Conservation (phyloP, 2,329 filamentous ascomycete genomes). For the Alternaria ethzedia region DNA sequence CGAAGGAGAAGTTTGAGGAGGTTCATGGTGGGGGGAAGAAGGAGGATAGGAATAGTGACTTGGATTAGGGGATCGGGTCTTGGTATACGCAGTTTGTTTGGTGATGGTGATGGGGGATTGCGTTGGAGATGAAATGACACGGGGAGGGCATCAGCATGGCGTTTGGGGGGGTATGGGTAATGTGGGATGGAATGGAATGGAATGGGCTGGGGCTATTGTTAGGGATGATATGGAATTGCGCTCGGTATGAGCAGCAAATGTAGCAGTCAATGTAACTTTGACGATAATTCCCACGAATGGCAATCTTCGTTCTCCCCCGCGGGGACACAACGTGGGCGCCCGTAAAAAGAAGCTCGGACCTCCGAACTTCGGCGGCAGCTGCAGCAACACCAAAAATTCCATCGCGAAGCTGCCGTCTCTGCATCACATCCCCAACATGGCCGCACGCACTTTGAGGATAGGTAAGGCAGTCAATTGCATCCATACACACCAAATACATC, state of each 20-base stretch:
- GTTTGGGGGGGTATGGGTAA: background rate
- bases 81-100: background rate
- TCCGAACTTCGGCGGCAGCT: conserved; percentile 19
- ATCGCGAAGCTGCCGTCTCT: background rate
- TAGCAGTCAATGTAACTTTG: background rate
- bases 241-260: background rate
- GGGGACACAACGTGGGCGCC: background rate
- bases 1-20: conserved; percentile 33
- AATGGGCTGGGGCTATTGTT: background rate
- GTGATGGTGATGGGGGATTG: background rate
- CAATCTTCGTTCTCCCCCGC: background rate
- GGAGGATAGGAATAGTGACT: conserved; percentile 24
- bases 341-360: conserved; percentile 11
- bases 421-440: conserved; percentile 32
- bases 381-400: conserved; percentile 24
- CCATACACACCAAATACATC: too few relatives aligned
- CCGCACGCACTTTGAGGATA: conserved; percentile 41
- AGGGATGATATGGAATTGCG: background rate
- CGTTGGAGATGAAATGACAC: too few relatives aligned
- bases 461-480: conserved; percentile 17
- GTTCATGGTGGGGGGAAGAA: conserved; percentile 21
- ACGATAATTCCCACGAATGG: background rate
- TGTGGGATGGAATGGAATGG: background rate
- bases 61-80: conserved; percentile 18
- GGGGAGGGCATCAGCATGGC: conserved; percentile 8